Evolutionary conservation across 2,329 filamentous ascomycete species (phyloP).

Genomic region (Pseudodiploospora longispora): DNA sequence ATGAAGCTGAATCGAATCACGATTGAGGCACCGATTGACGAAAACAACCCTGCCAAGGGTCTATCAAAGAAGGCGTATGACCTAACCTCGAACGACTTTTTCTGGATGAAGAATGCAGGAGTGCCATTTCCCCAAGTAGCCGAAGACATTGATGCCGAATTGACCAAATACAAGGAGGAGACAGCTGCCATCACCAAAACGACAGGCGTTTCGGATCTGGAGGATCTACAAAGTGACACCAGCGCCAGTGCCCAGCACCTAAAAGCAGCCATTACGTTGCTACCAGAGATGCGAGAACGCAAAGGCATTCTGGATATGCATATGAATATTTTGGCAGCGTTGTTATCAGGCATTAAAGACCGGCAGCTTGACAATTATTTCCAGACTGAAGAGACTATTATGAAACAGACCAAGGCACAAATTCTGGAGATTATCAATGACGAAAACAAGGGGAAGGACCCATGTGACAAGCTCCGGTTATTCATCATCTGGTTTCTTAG

Average conservation of each 20-base stretch:
- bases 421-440: conserved; percentile 82
- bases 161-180: conserved; percentile 92
- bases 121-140: conserved; percentile 92
- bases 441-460: conserved; percentile 69
- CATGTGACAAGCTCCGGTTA: conserved; percentile 80
- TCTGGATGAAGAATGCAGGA: conserved; percentile 89
- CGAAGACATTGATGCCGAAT: conserved; percentile 88
- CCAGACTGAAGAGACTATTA: conserved; percentile 86
- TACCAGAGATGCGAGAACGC: conserved; percentile 86
- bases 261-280: conserved; percentile 86
- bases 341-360: conserved; percentile 76
- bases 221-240: conserved; percentile 85
- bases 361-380: conserved; percentile 94
- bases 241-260: conserved; percentile 86
- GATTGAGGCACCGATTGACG: conserved; percentile 75
- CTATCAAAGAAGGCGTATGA: conserved; percentile 86
- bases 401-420: conserved; percentile 83
- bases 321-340: conserved; percentile 90
- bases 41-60: conserved; percentile 64
- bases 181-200: conserved; percentile 91
- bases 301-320: conserved; percentile 96
- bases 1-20: conserved; percentile 82
- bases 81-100: conserved; percentile 82
- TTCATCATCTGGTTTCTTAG: conserved; percentile 98
- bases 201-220: conserved; percentile 84